Base-by-base conservation (phyloP, 2,329 filamentous ascomycete species). In the Cladosporium sp. region DNA sequence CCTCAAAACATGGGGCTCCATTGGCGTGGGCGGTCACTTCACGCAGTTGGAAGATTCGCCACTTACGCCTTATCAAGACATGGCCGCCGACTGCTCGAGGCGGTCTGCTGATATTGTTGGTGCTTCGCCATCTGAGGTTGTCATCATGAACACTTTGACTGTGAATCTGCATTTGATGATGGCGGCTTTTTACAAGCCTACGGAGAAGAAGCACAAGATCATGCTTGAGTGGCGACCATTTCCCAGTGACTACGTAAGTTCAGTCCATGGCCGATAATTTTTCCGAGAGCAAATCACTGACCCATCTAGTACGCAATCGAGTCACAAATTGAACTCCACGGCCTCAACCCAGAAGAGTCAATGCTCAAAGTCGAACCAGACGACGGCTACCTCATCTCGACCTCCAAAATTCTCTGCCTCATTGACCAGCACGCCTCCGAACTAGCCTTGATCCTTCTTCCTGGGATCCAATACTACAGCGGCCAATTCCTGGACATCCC, bases 391-490 rank as follows among this genome's bases (percentile, higher is more conserved):
- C 78, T 83, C 52, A 76, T 95, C 42, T 76, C 79, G 1, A 94
- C 86, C 0, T 78, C 84, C 38, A 75, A 83, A 55, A 86, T 95
- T 35, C 74, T 93, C 8, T 74, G 78, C 7, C 73, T 80, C 3
- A 94, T 95, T 57, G 85, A 90, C 54, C 72, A 82, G 52, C 84
- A 95, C 62, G 86, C 85, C 39, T 76, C 81, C 1, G 79, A 79
- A 5, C 83, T 88, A 0, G 87, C 89, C 1, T 69, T 96, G 7
- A 71, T 95, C 1, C 78, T 95, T 4, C 79, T 96, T 0, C 88
- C 90, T 0, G 91, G 88, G 8, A 85, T 96, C 36, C 90, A 96
- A 65, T 96, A 90, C 73, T 95, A 94, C 71, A 93, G 86, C 0
- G 90, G 90, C 49, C 91, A 96, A 66, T 80, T 86, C 50, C 86